Evolutionary conservation across 441 rosid genomes (phyloP).

Genomic region (Bocquillonia castaneifolia): DNA sequence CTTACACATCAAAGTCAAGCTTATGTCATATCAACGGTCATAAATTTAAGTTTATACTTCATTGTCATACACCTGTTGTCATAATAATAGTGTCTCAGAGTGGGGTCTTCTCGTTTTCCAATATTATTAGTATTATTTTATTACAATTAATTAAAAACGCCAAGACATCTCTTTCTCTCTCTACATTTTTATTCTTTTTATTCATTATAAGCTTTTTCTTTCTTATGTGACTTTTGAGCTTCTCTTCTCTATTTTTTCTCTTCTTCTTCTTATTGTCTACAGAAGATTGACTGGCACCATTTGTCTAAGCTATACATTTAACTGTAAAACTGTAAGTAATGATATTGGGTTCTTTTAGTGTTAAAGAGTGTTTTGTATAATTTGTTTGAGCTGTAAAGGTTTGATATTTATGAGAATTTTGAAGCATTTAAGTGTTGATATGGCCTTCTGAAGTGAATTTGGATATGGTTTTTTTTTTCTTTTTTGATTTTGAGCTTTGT

Average conservation of each 20-base stretch:
- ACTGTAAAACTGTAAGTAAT: conserved; percentile 30
- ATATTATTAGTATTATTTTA: conserved; percentile 16
- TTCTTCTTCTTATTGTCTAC: conserved; percentile 23
- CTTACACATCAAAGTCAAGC: conserved; percentile 12
- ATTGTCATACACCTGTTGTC: conserved; percentile 7
- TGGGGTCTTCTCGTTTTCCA: conserved; percentile 22
- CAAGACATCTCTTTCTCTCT: conserved; percentile 29
- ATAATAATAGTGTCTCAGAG: neutral
- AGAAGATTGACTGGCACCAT: conserved; percentile 26
- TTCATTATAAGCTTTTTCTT: conserved; percentile 12
- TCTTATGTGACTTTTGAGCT: conserved; percentile 37
- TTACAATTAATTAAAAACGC: conserved; percentile 25
- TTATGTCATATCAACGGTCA: conserved; percentile 24
- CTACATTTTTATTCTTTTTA: conserved; percentile 17
- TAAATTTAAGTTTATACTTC: conserved; percentile 18
- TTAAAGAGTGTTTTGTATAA: neutral
- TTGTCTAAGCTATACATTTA: conserved; percentile 12
- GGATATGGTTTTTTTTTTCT: conserved; percentile 23
- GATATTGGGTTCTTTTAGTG: conserved; percentile 28
- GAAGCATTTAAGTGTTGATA: conserved; percentile 7
- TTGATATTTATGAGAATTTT: conserved; percentile 14
- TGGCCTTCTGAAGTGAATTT: conserved; percentile 15
- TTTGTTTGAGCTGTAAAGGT: neutral
- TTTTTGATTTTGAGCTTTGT: conserved; percentile 15
- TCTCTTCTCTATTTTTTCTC: conserved; percentile 30